phyloP scores from a whole-genome alignment of 2,329 filamentous ascomycete genomes.

The Fusarium guadeloupense region DNA sequence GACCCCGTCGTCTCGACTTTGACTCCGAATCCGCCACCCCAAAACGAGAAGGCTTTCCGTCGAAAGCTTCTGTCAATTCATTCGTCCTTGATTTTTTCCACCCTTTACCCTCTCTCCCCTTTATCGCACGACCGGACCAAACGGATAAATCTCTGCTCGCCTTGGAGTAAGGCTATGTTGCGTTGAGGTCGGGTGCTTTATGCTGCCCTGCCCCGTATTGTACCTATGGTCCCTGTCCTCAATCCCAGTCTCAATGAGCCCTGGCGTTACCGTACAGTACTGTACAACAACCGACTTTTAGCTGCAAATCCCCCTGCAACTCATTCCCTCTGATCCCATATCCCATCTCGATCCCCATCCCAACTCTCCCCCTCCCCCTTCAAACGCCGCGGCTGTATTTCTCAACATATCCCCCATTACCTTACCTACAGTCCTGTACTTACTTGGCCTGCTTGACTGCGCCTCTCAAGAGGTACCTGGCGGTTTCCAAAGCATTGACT shows the following conservation, averaged over 20 bases:
- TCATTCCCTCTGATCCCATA: constrained; percentile 31
- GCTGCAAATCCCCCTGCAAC: constrained; percentile 37
- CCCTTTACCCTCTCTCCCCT: constrained; percentile 1
- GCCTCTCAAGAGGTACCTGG: constrained; percentile 25
- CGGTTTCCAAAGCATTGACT: constrained; percentile 13
- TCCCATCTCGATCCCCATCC: constrained; percentile 35
- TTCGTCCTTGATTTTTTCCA: neutral
- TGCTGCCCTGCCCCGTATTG: no score
- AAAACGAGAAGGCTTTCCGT: constrained; percentile 11
- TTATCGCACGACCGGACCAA: neutral
- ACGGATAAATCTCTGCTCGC: no score
- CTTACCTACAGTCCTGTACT: neutral
- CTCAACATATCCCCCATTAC: constrained; percentile 16
- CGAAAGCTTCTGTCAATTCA: constrained; percentile 10
- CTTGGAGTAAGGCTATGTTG: constrained; percentile 7
- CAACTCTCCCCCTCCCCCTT: constrained; percentile 30
- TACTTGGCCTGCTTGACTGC: constrained; percentile 27
- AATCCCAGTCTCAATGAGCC: neutral
- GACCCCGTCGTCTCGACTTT: constrained; percentile 5
- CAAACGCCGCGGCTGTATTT: constrained; percentile 24
- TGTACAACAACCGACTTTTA: constrained; percentile 20
- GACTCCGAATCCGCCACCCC: constrained; percentile 24
- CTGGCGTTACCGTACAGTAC: neutral
- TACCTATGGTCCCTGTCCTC: constrained; percentile 5
- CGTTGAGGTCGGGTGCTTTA: no score